A percentile compares a stretch with the other conserved stretches of the same genome.
Conservation (phyloP, 352 stramenopile genomes). For the Phytophthora pisi region DNA sequence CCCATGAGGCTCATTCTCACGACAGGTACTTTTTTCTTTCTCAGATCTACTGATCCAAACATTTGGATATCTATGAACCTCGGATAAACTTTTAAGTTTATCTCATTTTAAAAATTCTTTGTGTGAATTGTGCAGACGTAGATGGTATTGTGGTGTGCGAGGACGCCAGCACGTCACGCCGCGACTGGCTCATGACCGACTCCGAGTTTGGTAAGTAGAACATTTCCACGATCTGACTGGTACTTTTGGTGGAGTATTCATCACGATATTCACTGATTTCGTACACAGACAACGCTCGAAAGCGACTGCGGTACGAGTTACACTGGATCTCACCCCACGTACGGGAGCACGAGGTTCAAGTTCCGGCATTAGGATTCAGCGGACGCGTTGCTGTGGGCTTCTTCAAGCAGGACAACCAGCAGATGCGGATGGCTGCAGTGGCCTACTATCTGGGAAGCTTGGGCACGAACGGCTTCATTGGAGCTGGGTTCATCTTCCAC, state of each 20-base stretch:
- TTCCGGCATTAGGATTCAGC: slow-evolving; percentile 37
- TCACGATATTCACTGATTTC: neutral
- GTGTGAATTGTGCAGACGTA: slow-evolving; percentile 15
- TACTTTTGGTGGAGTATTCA: neutral
- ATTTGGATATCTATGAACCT: no score
- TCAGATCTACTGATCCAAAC: no score
- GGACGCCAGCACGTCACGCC: slow-evolving; percentile 25
- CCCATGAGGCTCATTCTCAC: slow-evolving; percentile 25
- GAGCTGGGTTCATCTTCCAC: slow-evolving; percentile 50
- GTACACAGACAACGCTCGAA: slow-evolving; percentile 57
- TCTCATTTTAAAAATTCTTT: no score
- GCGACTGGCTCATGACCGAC: slow-evolving; percentile 34
- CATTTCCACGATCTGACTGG: no score
- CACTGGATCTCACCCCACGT: slow-evolving; percentile 34
- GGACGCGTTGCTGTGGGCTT: slow-evolving; percentile 37
- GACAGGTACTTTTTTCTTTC: slow-evolving; percentile 9
- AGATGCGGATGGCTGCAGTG: slow-evolving; percentile 46
- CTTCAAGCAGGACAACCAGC: slow-evolving; percentile 54
- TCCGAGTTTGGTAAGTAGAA: slow-evolving; percentile 26
- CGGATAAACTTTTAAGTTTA: no score
- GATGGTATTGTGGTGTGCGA: slow-evolving; percentile 33
- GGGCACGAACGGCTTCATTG: slow-evolving; percentile 58
- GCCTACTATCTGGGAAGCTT: slow-evolving; percentile 61
- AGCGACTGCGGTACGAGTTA: slow-evolving; percentile 57
- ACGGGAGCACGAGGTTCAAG: slow-evolving; percentile 20